Evolutionary conservation across 257 asterid genomes (phyloP), one percentile per base, ranked within the genome.

Genomic region (Anisodus acutangulus): DNA sequence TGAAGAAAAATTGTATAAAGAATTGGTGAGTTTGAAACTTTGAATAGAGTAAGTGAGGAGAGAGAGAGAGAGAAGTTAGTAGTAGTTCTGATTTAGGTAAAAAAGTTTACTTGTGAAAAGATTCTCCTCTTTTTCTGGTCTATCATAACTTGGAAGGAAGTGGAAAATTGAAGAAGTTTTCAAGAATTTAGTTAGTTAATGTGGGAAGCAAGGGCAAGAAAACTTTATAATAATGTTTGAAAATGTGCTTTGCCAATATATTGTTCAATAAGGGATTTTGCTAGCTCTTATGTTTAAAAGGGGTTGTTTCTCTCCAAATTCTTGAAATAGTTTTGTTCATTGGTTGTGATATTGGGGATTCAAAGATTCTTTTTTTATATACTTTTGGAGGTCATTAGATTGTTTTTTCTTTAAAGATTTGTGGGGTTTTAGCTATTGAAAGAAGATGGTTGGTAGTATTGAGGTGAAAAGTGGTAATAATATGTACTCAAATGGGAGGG

Each of bases 371-470:
- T 8, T 7, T 6, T 76, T 76, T 26, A 49, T 26, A 53, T 67
- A 13, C 68, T 41, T 79, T 35, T 31, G 35, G 54, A 51, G 49
- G 80, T 83, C 68, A 81, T 57, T 9, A 59, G 79, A 79, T 66
- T 68, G 78, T 12, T 35, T 76, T 84, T 74, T 64, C 22, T 86
- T 31, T 31, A 31, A 31, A 31, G 35, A 31, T 31, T 31, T 31
- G 35, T 31, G 35, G 35, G 35, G 35, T 31, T 31, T 31, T 31
- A 31, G 35, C 35, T 60, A 19, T 85, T 58, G 63, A 81, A 59
- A 83, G 47, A 89, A 89, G 90, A 95, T 93, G 98, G 98, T 93
- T 63, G 95, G 93, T 63, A 92, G 95, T 90, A 90, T 92, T 82
- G 93, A 90, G 80, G 89, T 84, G 55, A 85, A 74, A 35, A 84